These are phyloP conservation scores for Termitomyces sp. DNA, from an alignment of 768 basidiomycete genomes.

Conservation along the genomic window DNA sequence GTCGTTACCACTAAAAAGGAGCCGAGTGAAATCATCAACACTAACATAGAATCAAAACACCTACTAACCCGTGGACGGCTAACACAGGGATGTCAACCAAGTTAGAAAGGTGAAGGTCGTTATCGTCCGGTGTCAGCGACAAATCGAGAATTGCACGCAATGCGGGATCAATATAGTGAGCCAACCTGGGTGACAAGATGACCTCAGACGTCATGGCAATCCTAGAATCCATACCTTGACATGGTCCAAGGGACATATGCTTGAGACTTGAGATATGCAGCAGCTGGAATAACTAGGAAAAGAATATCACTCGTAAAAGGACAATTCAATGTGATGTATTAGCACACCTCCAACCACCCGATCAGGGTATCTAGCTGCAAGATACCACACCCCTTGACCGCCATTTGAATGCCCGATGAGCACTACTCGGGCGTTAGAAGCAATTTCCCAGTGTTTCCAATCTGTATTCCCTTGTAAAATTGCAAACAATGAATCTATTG, in stretches of 20 bases:
- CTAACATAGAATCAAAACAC: neutral
- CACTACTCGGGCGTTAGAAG: conserved; percentile 41
- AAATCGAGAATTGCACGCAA: conserved; percentile 70
- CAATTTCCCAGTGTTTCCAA: conserved; percentile 42
- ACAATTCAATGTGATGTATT: neutral
- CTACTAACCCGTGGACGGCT: conserved; percentile 74
- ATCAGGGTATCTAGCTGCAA: conserved; percentile 76
- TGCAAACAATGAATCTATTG: conserved; percentile 51
- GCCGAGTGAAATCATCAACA: neutral
- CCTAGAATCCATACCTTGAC: conserved; percentile 40
- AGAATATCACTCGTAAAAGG: neutral
- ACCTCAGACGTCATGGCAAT: neutral
- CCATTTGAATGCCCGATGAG: conserved; percentile 93
- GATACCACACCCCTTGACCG: conserved; percentile 86
- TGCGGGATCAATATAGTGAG: conserved; percentile 75
- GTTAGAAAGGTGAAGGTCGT: conserved; percentile 83
- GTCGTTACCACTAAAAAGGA: conserved; percentile 59
- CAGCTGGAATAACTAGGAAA: conserved; percentile 65
- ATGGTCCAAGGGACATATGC: conserved; percentile 73
- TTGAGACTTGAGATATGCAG: conserved; percentile 86
- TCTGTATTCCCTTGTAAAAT: conserved; percentile 36
- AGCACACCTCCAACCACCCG: conserved; percentile 55
- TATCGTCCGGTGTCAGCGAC: conserved; percentile 79
- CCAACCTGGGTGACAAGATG: conserved; percentile 39
- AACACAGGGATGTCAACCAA: conserved; percentile 65